These are phyloP conservation scores for Mycena albidolilacea DNA, from an alignment of 768 basidiomycete species.

Conservation along the genomic window DNA sequence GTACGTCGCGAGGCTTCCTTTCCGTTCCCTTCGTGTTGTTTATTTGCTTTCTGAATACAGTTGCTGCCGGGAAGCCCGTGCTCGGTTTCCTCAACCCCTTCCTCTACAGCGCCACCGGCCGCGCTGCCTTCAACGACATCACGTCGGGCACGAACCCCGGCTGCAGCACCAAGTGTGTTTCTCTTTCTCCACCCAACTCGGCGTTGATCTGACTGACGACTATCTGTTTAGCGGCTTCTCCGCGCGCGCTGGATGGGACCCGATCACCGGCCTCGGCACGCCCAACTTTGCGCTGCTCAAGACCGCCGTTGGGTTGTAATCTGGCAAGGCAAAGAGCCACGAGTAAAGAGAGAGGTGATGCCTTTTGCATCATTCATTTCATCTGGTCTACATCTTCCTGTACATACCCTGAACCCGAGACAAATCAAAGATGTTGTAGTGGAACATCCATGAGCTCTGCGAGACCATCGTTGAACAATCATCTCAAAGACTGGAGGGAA, in stretches of 20 bases:
- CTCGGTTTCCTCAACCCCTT: constrained; percentile 51
- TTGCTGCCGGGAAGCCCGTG: constrained; percentile 46
- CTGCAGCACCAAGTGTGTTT: constrained; percentile 45
- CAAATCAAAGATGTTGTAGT: too few relatives aligned
- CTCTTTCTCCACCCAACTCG: background rate
- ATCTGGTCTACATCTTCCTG: too few relatives aligned
- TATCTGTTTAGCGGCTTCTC: background rate
- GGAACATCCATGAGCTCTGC: too few relatives aligned
- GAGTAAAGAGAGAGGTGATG: too few relatives aligned
- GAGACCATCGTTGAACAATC: too few relatives aligned
- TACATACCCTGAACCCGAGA: too few relatives aligned
- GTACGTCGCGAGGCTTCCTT: too few relatives aligned
- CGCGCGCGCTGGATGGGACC: constrained; percentile 3
- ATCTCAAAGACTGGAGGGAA: too few relatives aligned
- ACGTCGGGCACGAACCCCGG: constrained; percentile 52
- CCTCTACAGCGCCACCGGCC: constrained; percentile 48
- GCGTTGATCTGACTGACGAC: background rate
- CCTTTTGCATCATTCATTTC: too few relatives aligned
- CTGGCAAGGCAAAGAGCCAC: too few relatives aligned
- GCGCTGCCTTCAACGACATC: constrained; percentile 54
- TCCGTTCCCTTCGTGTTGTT: too few relatives aligned
- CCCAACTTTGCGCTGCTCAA: constrained; percentile 3
- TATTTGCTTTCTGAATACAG: constrained; percentile 59
- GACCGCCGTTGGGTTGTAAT: constrained; percentile 15
- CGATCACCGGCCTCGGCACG: constrained; percentile 8